Conservation (phyloP, 1,284 basidiomycete genomes). For the Rhizoctonia solani region DNA sequence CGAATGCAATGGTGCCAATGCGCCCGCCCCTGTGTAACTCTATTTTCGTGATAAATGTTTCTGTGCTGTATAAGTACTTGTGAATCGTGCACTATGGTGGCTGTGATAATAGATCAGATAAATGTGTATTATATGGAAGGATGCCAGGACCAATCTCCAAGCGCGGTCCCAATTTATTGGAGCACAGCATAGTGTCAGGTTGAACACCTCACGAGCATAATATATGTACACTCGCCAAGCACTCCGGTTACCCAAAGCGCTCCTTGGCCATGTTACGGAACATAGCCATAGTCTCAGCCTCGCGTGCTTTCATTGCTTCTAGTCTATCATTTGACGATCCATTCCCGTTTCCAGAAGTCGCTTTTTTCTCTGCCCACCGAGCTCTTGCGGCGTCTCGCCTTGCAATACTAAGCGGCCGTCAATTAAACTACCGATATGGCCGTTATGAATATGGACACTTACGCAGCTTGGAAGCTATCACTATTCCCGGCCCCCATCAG, state of each 20-base stretch:
- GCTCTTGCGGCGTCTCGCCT: conserved; percentile 67
- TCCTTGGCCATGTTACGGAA: conserved; percentile 77
- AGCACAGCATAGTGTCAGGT: not conserved
- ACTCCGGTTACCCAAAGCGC: conserved; percentile 58
- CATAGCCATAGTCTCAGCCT: conserved; percentile 82
- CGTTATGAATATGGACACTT: conserved; percentile 44
- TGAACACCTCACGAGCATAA: no score
- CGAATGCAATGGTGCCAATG: no score
- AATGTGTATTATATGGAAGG: no score
- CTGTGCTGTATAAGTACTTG: no score
- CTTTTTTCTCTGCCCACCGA: conserved; percentile 58
- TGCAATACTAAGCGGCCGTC: conserved; percentile 48
- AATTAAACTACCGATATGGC: not conserved
- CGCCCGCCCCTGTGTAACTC: no score
- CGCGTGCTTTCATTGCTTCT: conserved; percentile 64
- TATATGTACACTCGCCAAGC: not conserved
- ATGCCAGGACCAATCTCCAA: no score
- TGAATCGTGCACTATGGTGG: no score
- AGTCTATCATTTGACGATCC: conserved; percentile 58
- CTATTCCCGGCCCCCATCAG: conserved; percentile 64
- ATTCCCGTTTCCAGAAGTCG: conserved; percentile 42
- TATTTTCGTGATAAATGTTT: no score
- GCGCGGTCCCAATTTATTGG: no score
- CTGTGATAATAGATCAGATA: no score
- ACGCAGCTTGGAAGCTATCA: conserved; percentile 73